A percentile compares a stretch with the other conserved stretches of the same genome.
Conservation (phyloP, 176 grass and related monocot genomes). For the Lolium perenne region DNA sequence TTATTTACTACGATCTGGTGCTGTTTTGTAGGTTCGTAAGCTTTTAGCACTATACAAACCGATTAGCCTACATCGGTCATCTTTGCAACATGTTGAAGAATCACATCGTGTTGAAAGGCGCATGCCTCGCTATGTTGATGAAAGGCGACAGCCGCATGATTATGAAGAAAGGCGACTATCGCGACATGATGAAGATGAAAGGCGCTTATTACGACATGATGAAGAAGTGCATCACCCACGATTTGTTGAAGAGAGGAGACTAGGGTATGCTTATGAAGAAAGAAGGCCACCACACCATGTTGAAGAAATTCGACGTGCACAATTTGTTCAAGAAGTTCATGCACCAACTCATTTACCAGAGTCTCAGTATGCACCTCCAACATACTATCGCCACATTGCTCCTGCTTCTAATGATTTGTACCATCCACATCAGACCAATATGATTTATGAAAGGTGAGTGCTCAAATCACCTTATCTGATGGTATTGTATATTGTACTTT, state of each 20-base stretch:
- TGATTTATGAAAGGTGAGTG: conserved; percentile 50
- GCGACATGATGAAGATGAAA: conserved; percentile 1
- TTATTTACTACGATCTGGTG: conserved; percentile 1
- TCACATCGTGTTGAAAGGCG: not conserved
- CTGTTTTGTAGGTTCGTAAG: conserved; percentile 51
- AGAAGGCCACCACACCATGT: conserved; percentile 15
- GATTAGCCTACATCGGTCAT: conserved; percentile 16
- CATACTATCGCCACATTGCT: conserved; percentile 43
- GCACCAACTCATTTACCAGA: not conserved
- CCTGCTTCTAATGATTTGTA: conserved; percentile 30
- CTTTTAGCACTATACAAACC: conserved; percentile 57
- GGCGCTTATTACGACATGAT: not conserved
- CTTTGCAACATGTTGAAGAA: conserved; percentile 34
- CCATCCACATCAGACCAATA: conserved; percentile 43
- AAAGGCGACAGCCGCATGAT: conserved; percentile 21
- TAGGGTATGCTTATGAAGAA: conserved; percentile 35
- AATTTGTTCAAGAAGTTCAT: conserved; percentile 28
- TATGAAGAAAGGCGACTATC: conserved; percentile 31
- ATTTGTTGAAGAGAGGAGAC: conserved; percentile 24
- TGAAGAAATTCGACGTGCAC: conserved; percentile 34
- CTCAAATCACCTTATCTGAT: not conserved
- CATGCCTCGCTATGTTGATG: conserved; percentile 27
- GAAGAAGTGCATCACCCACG: conserved; percentile 16
- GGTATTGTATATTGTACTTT: conserved; percentile 6
- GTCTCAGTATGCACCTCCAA: conserved; percentile 36